Evolutionary conservation across 2,329 filamentous ascomycete species (phyloP).

Genomic region (Alternaria solani): DNA sequence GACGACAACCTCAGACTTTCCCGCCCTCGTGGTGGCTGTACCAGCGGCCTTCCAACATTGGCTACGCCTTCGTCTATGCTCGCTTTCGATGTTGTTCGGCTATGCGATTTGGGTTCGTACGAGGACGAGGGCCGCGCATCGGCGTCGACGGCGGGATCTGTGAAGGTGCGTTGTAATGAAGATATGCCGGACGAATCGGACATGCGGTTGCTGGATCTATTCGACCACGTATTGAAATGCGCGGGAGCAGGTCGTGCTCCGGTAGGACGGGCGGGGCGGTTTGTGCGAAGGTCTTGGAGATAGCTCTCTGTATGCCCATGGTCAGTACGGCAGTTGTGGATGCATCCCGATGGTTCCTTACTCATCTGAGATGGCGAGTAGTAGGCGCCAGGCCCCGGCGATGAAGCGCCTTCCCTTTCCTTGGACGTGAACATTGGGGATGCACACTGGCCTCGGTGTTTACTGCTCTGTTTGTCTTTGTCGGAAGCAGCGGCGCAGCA

Average conservation of each 20-base stretch:
- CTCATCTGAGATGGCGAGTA: constrained; percentile 52
- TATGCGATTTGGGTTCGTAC: constrained; percentile 39
- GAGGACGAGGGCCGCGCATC: constrained; percentile 29
- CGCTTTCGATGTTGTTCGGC: constrained; percentile 39
- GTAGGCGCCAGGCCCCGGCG: constrained; percentile 46
- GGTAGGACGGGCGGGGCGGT: constrained; percentile 71
- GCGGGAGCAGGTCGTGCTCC: constrained; percentile 72
- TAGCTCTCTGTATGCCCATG: constrained; percentile 66
- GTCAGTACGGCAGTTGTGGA: constrained; percentile 28
- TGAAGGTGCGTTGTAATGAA: constrained; percentile 36
- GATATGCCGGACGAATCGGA: constrained; percentile 37
- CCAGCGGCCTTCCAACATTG: constrained; percentile 42
- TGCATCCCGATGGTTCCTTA: constrained; percentile 35
- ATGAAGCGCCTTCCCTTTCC: constrained; percentile 47
- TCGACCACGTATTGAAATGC: constrained; percentile 53
- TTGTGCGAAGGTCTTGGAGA: constrained; percentile 74
- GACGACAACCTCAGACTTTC: constrained; percentile 50
- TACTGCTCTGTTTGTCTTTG: constrained; percentile 26
- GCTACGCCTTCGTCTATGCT: constrained; percentile 40
- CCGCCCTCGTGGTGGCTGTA: constrained; percentile 52
- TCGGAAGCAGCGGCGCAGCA: not conserved
- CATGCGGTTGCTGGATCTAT: constrained; percentile 32
- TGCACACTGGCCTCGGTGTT: constrained; percentile 17
- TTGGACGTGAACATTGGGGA: constrained; percentile 43
- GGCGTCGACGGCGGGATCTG: constrained; percentile 33